Evolutionary conservation across 169 alveolate species (phyloP), one percentile per base, ranked within the genome.

Genomic region (Eimeria zaria): DNA sequence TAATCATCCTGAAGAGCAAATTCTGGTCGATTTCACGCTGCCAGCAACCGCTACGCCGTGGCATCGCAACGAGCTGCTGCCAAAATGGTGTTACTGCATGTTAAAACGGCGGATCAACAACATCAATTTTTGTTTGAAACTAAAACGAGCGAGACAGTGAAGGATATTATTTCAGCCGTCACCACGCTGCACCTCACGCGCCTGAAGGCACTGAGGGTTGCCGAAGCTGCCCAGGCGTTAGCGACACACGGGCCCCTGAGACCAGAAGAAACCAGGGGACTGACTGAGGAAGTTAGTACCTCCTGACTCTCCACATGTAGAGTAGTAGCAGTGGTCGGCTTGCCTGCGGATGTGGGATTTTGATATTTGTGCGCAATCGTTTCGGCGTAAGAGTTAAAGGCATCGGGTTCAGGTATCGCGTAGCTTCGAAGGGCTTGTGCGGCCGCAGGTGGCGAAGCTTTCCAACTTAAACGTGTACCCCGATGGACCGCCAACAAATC

Each of bases 251-350:
- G 99, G 51, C 99, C 99, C 46, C 92, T 99, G 89, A 98, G 99
- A 91, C 99, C 99, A 0, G 99, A 99, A 96, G 99, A 98, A 96
- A 96, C 99, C 9, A 97, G 99, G 62, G 99, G 99, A 46, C 96
- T 99, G 76, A 97, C 98, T 33, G 99, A 98, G 91, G 98, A 98
- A 80, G 99, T 98, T 81, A 96, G 98, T 41, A 16, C 20, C 78
- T 58, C 48, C 24, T 39, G 41, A 22, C 41, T 46, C 44, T 24
- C 44, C 18, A n/a, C 90, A 16, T 81, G 41, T 30, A 48, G 62
- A 48, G 51, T 48, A 27, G 30, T 9, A 9, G n/a, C 27, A 55
- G 48, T 24, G 48, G 73, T 27, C 33, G 90, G 69, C n/a, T 4
- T 41, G 71, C 8, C 7, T n/a, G 41, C 7, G 7, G 74, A 64